Conservation (phyloP, 371 early-diverging fungal genomes). For the Rhizopus microsporus region DNA sequence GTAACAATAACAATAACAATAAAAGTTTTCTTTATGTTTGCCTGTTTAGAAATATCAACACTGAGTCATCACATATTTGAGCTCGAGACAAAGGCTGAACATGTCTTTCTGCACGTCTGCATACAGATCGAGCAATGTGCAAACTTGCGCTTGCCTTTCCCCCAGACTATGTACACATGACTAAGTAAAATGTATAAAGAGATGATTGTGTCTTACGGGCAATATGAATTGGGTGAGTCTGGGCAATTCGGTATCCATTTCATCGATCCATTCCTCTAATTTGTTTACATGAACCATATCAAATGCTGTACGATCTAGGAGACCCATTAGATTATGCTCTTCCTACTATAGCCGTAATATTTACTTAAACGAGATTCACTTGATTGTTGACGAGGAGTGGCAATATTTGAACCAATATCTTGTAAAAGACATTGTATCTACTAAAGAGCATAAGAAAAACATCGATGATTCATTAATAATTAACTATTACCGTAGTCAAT, state of each 20-base stretch:
- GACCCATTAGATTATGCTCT: background rate
- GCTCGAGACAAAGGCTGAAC: conserved; percentile 76
- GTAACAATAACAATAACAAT: conserved; percentile 4
- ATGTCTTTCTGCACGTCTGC: conserved; percentile 85
- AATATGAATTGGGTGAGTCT: conserved; percentile 84
- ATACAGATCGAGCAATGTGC: conserved; percentile 76
- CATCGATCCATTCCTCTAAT: conserved; percentile 90
- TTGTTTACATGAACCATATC: conserved; percentile 63
- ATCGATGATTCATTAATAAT: too few species aligned
- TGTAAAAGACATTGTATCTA: conserved; percentile 89
- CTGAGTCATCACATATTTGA: conserved; percentile 59
- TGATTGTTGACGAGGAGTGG: conserved; percentile 79
- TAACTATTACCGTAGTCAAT: conserved; percentile 8
- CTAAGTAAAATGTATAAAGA: background rate
- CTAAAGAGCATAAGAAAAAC: background rate
- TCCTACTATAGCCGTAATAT: background rate
- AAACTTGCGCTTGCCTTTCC: conserved; percentile 71
- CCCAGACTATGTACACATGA: conserved; percentile 61
- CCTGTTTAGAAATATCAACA: conserved; percentile 77
- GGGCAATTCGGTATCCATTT: conserved; percentile 71
- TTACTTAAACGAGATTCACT: conserved; percentile 56
- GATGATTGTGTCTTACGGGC: conserved; percentile 54
- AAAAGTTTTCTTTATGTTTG: conserved; percentile 22
- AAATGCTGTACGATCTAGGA: conserved; percentile 70
- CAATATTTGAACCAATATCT: conserved; percentile 89